Evolutionary conservation across 768 basidiomycete genomes (phyloP).

Genomic region (Hemileccinum impolitum): DNA sequence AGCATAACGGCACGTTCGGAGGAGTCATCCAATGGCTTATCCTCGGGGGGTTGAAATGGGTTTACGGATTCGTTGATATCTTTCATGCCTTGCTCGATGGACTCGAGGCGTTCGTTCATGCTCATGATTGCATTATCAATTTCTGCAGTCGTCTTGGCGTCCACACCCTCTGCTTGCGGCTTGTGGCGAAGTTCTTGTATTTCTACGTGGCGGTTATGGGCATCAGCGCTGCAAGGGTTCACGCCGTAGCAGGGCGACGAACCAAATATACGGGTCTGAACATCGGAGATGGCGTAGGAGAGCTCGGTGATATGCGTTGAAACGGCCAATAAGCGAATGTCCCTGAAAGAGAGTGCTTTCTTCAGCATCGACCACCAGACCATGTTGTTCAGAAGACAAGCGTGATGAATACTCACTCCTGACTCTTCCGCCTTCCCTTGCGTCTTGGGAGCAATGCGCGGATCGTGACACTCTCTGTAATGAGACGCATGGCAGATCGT

Average conservation of each 20-base stretch:
- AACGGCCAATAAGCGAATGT: slow-evolving; percentile 71
- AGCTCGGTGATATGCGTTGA: slow-evolving; percentile 87
- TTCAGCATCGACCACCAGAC: slow-evolving; percentile 26
- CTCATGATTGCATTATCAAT: slow-evolving; percentile 81
- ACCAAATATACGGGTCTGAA: slow-evolving; percentile 91
- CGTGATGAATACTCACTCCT: slow-evolving; percentile 54
- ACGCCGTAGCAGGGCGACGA: slow-evolving; percentile 14
- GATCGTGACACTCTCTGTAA: slow-evolving; percentile 70
- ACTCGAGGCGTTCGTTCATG: slow-evolving; percentile 75
- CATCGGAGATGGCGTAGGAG: slow-evolving; percentile 82
- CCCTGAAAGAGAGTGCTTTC: slow-evolving; percentile 42
- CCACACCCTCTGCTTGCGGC: slow-evolving; percentile 56
- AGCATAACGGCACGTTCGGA: slow-evolving; percentile 44
- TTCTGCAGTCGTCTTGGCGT: slow-evolving; percentile 56
- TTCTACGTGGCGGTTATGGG: slow-evolving; percentile 44
- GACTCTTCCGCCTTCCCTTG: slow-evolving; percentile 54
- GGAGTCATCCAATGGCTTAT: slow-evolving; percentile 47
- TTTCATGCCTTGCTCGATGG: slow-evolving; percentile 69
- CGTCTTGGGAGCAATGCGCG: slow-evolving; percentile 40
- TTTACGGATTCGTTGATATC: slow-evolving; percentile 62
- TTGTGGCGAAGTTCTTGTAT: slow-evolving; percentile 93
- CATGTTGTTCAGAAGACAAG: slow-evolving; percentile 19
- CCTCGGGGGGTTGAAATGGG: slow-evolving; percentile 48
- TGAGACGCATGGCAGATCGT: slow-evolving; percentile 25
- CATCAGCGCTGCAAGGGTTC: slow-evolving; percentile 9